phyloP scores from a whole-genome alignment of 306 rosid species.

The Pyrus bretschneideri region DNA sequence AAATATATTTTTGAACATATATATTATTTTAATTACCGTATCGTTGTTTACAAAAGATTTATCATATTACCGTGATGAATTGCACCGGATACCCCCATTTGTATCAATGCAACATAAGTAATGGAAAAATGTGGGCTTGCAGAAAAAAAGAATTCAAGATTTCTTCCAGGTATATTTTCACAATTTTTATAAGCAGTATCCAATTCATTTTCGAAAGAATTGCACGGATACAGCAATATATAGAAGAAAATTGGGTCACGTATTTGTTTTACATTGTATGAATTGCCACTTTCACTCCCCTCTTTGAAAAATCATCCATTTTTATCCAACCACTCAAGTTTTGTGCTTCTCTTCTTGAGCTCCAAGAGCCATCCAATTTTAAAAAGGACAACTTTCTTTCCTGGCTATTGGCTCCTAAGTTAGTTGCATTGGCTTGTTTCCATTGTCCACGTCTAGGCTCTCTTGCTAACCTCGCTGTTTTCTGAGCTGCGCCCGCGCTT shows the following conservation, averaged over 20 bases:
- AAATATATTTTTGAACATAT: too few species aligned
- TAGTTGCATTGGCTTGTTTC: neutral
- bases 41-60: too few species aligned
- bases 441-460: neutral
- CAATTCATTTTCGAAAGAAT: neutral
- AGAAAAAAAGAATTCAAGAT: neutral
- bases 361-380: neutral
- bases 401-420: neutral
- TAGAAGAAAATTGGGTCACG: neutral
- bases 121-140: neutral
- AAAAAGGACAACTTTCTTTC: neutral
- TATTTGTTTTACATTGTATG: neutral
- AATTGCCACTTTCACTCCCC: neutral
- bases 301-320: neutral
- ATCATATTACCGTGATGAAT: too few species aligned
- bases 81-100: too few species aligned
- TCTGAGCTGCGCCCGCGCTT: slow-evolving; percentile 41
- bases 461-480: slow-evolving; percentile 23
- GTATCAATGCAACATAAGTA: too few species aligned
- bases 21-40: too few species aligned
- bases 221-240: neutral
- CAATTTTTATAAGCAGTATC: neutral
- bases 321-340: neutral
- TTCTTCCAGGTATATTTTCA: neutral
- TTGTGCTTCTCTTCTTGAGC: neutral